These are phyloP conservation scores for Yamadazyma philogaea DNA, from an alignment of 805 yeast genomes.

Conservation along the genomic window DNA sequence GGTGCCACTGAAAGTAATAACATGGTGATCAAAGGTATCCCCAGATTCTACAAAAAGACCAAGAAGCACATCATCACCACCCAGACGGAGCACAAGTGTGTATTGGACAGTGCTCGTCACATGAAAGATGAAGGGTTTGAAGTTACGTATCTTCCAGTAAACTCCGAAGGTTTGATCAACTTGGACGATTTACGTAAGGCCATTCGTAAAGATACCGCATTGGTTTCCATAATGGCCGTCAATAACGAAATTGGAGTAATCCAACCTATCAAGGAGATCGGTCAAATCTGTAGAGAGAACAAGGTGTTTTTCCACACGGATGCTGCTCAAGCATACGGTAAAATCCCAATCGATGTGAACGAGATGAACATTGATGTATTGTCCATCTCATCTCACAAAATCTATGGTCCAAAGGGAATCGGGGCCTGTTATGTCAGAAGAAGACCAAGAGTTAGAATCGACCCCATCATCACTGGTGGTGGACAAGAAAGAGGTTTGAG, in stretches of 20 bases:
- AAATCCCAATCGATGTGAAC: constrained; percentile 88
- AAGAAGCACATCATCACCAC: constrained; percentile 94
- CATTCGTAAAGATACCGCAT: constrained; percentile 84
- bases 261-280: constrained; percentile 94
- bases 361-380: constrained; percentile 87
- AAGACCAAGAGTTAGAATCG: constrained; percentile 96
- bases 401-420: constrained; percentile 96
- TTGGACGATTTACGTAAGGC: constrained; percentile 75
- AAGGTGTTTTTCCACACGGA: constrained; percentile 97
- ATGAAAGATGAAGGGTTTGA: constrained; percentile 97
- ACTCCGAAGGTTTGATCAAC: constrained; percentile 72
- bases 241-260: constrained; percentile 97
- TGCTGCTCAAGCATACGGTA: constrained; percentile 96
- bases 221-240: constrained; percentile 94
- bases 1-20: constrained; percentile 99
- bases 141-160: constrained; percentile 87
- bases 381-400: constrained; percentile 94
- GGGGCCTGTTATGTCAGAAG: constrained; percentile 96
- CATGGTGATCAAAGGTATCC: constrained; percentile 93
- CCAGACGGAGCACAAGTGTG: constrained; percentile 98
- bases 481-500: constrained; percentile 98
- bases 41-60: constrained; percentile 84
- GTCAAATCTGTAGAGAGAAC: constrained; percentile 75
- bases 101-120: constrained; percentile 92
- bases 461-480: constrained; percentile 94